phyloP scores from a whole-genome alignment of 768 basidiomycete genomes.

The Tylopilus rubrobrunneus region DNA sequence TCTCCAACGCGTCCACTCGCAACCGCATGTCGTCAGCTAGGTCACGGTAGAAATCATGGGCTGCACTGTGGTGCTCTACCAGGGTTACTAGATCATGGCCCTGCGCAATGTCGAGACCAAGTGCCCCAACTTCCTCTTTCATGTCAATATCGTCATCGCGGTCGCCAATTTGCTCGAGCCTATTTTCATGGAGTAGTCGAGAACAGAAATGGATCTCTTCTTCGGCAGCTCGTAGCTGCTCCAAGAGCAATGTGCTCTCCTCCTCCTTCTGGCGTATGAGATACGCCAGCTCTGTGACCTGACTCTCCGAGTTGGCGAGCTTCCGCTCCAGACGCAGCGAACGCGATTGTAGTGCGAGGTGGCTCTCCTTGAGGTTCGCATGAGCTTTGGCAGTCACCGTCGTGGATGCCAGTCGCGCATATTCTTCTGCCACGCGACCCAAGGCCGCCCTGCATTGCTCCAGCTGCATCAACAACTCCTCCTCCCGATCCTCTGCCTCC shows the following conservation, averaged over 20 bases:
- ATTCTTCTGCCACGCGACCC: slow-evolving; percentile 48
- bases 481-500: slow-evolving; percentile 38
- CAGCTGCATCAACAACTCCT: slow-evolving; percentile 45
- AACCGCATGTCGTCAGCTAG: slow-evolving; percentile 33
- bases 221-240: slow-evolving; percentile 16
- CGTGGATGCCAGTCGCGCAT: slow-evolving; percentile 45
- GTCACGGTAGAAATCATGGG: slow-evolving; percentile 36
- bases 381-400: slow-evolving; percentile 38
- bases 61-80: slow-evolving; percentile 17
- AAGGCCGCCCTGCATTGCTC: slow-evolving; percentile 48
- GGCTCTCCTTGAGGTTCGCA: slow-evolving; percentile 38
- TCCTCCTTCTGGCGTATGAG: slow-evolving; percentile 58
- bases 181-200: slow-evolving; percentile 8
- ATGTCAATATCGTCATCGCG: slow-evolving; percentile 6
- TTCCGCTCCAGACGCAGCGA: slow-evolving; percentile 60
- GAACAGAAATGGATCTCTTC: slow-evolving; percentile 17
- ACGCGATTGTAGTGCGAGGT: slow-evolving; percentile 38
- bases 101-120: slow-evolving; percentile 17
- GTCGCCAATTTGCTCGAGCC: not conserved
- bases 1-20: slow-evolving; percentile 9
- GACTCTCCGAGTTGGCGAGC: slow-evolving; percentile 62
- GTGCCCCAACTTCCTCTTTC: slow-evolving; percentile 17
- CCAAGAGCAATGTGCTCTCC: slow-evolving; percentile 42
- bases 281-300: slow-evolving; percentile 60
- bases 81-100: slow-evolving; percentile 6